Percentiles rank a stretch among this genome's conserved stretches.
These are phyloP conservation scores for Calonectria pteridis DNA, from an alignment of 2,329 filamentous ascomycete species.

Conservation along the genomic window DNA sequence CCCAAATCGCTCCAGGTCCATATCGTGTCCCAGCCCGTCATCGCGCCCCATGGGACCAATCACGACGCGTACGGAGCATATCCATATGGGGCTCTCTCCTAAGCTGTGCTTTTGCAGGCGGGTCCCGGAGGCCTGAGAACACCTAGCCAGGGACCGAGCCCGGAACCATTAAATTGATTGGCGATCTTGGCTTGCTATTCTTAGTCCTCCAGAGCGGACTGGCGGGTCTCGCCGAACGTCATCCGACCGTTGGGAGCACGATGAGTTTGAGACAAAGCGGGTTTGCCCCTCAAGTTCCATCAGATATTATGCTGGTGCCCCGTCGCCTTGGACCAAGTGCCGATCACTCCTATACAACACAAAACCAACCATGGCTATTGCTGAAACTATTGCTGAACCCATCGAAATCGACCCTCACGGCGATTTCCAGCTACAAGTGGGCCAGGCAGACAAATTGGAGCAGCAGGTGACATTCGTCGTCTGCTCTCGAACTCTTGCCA, in stretches of 20 bases:
- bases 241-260: constrained; percentile 6
- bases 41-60: not conserved
- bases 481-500: constrained; percentile 45
- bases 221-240: not conserved
- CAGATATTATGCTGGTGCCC: constrained; percentile 5
- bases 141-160: not conserved
- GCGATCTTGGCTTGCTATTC: constrained; percentile 19
- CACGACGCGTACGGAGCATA: not conserved
- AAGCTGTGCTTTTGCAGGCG: not conserved
- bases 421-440: constrained; percentile 27
- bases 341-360: not conserved
- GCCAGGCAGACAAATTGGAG: not conserved
- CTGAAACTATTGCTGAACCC: not conserved
- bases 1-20: not conserved
- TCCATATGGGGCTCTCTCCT: not conserved
- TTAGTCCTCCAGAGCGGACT: not conserved
- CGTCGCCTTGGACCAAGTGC: constrained; percentile 1
- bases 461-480: constrained; percentile 33
- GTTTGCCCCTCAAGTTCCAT: not conserved
- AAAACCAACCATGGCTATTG: constrained; percentile 12
- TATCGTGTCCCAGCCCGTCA: not conserved
- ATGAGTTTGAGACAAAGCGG: not conserved
- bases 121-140: not conserved
- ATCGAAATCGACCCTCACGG: constrained; percentile 30
- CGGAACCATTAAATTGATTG: not conserved